Percentiles rank a stretch among this genome's conserved stretches.
phyloP scores from a whole-genome alignment of 2,329 filamentous ascomycete species.

The Cryphonectria naterciae region DNA sequence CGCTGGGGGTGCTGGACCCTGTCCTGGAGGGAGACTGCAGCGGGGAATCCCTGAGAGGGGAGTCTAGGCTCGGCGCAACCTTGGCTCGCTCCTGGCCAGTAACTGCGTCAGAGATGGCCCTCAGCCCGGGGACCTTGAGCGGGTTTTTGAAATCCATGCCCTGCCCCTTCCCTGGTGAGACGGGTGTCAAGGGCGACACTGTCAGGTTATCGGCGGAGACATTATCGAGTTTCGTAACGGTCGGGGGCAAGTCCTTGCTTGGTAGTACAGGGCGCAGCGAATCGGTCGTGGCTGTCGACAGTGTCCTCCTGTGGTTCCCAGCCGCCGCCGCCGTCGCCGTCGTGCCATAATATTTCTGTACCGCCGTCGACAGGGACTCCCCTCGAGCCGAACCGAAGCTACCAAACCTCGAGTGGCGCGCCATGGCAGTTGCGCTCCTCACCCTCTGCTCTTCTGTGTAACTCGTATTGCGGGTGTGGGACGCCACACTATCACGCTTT shows the following conservation, averaged over 20 bases:
- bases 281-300: conserved; percentile 62
- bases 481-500: conserved; percentile 67
- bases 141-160: conserved; percentile 45
- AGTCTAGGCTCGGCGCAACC: conserved; percentile 53
- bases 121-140: conserved; percentile 60
- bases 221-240: conserved; percentile 65
- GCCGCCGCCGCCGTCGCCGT: conserved; percentile 39
- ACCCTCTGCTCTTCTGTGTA: conserved; percentile 75
- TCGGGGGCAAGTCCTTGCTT: conserved; percentile 59
- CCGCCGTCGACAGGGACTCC: conserved; percentile 61
- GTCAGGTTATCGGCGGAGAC: conserved; percentile 38
- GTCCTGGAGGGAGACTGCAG: conserved; percentile 72
- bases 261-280: conserved; percentile 55
- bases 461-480: conserved; percentile 74
- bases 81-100: conserved; percentile 58
- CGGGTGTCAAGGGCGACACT: conserved; percentile 42
- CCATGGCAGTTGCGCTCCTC: conserved; percentile 66
- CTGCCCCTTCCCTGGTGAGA: conserved; percentile 51
- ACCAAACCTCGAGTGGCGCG: conserved; percentile 76
- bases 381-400: conserved; percentile 78
- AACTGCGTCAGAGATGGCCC: conserved; percentile 82
- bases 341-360: conserved; percentile 70
- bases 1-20: conserved; percentile 72
- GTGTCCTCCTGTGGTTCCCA: conserved; percentile 60
- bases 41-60: conserved; percentile 55